Percentiles rank a stretch among this genome's conserved stretches.
These are phyloP conservation scores for Vitis cinerea DNA, from an alignment of 164 flowering plant genomes.

Conservation along the genomic window DNA sequence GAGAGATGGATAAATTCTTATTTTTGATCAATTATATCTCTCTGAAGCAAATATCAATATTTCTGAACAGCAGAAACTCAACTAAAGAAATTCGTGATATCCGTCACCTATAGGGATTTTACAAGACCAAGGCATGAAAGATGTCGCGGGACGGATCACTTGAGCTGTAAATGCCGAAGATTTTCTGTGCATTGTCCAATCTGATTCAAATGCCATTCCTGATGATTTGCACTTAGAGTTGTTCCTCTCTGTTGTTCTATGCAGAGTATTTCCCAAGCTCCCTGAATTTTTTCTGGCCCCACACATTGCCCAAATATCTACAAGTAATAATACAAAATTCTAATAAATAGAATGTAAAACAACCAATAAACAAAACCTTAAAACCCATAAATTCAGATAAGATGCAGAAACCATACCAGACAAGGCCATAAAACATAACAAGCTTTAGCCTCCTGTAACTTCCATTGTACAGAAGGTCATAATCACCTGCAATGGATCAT, in stretches of 20 bases:
- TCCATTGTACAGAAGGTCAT: conserved; percentile 40
- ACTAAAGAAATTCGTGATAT: conserved; percentile 72
- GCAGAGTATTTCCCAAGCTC: conserved; percentile 11
- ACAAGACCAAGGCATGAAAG: conserved; percentile 77
- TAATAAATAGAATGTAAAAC: not conserved
- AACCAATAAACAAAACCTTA: not conserved
- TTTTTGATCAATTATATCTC: conserved; percentile 12
- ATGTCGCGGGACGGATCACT: conserved; percentile 45
- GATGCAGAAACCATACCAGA: conserved; percentile 33
- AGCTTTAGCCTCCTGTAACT: conserved; percentile 56
- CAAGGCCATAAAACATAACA: conserved; percentile 48
- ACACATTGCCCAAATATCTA: conserved; percentile 57
- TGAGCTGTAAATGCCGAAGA: conserved; percentile 41
- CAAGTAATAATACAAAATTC: conserved; percentile 12
- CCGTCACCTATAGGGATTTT: conserved; percentile 73
- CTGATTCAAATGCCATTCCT: conserved; percentile 72
- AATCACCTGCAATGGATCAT: conserved; percentile 8
- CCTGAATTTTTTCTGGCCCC: conserved; percentile 28
- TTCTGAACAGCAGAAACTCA: not conserved
- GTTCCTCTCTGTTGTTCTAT: conserved; percentile 18
- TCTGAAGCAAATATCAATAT: conserved; percentile 8
- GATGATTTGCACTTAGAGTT: conserved; percentile 24
- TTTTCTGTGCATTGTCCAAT: conserved; percentile 43
- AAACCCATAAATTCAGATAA: not conserved
- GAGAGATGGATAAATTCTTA: conserved; percentile 15